Evolutionary conservation across 495 filamentous ascomycete genomes (phyloP), one percentile per base, ranked within the genome.

Genomic region (Entonaema liquescens): DNA sequence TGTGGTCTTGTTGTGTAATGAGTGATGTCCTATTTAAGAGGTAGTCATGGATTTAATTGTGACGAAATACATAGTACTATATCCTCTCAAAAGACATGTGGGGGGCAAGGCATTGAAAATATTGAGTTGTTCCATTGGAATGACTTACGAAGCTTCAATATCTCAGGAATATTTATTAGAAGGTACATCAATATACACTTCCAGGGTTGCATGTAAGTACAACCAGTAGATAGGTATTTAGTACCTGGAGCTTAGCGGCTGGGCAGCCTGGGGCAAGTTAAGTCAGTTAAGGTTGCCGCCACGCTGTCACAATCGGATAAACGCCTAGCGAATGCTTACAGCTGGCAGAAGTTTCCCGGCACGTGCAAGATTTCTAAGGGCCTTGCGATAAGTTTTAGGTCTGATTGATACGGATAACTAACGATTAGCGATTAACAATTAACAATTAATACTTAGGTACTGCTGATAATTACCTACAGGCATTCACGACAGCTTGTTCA

Each of bases 291-390:
- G 49, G 25, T 53, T 70, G 58, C 69, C 59, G 70, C 70, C 73
- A 76, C 73, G 70, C 64, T 76, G 73, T 69, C 71, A 70, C 53
- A 55, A 73, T 66, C 67, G 69, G 62, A 75, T 72, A 49, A 72
- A 75, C 50, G 26, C 2, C 11, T 35, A 52, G 65, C 65, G 50
- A 72, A 59, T 40, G 17, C 25, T 50, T 17, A 12, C 49, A 66
- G 70, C 67, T 74, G 70, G 35, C 65, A 69, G n/a, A 40, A 54
- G 70, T 57, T 61, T 47, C 25, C 23, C 62, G 57, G 47, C 70
- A 73, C 65, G 50, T 69, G 65, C 50, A 65, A 69, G 31, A 28
- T 55, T 65, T 64, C 13, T 50, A 62, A 59, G 58, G 58, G 52
- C 52, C 49, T 53, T 53, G 55, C 33, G 53, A 71, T 70, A 65